Percentiles rank a stretch among this genome's conserved stretches.
Evolutionary conservation across 257 asterid species (phyloP).

Genomic region (Solanum appendiculatum): DNA sequence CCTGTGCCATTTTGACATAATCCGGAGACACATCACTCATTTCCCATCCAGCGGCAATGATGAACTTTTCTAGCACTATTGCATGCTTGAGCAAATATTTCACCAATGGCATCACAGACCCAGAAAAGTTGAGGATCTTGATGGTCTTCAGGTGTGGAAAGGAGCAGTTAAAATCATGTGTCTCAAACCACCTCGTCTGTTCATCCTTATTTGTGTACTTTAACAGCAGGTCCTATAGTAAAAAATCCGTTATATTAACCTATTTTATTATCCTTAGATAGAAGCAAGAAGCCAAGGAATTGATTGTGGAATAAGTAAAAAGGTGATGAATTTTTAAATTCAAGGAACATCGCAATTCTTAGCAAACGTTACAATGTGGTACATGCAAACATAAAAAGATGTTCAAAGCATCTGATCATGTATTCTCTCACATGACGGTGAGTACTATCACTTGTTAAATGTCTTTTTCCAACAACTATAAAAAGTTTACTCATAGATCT

Average conservation of each 20-base stretch:
- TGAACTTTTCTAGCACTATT: background rate
- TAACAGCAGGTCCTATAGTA: background rate
- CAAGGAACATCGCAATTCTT: no score
- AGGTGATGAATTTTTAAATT: no score
- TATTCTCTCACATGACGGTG: background rate
- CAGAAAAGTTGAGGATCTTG: background rate
- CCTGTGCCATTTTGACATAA: background rate
- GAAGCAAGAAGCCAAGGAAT: no score
- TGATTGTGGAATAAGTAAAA: no score
- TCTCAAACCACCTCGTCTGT: background rate
- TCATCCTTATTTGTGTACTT: background rate
- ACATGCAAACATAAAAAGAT: no score
- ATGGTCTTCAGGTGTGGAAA: background rate
- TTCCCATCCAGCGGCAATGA: background rate
- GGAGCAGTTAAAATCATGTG: background rate
- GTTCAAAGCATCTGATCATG: background rate
- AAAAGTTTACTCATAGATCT: background rate
- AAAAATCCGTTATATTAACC: background rate
- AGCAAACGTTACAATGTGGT: no score
- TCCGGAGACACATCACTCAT: background rate
- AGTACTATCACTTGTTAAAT: background rate
- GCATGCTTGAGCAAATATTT: background rate
- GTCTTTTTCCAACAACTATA: background rate
- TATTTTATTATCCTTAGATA: no score
- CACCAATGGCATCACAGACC: background rate